phyloP scores from a whole-genome alignment of 2,329 filamentous ascomycete species.

The Myrmaecium sp. region DNA sequence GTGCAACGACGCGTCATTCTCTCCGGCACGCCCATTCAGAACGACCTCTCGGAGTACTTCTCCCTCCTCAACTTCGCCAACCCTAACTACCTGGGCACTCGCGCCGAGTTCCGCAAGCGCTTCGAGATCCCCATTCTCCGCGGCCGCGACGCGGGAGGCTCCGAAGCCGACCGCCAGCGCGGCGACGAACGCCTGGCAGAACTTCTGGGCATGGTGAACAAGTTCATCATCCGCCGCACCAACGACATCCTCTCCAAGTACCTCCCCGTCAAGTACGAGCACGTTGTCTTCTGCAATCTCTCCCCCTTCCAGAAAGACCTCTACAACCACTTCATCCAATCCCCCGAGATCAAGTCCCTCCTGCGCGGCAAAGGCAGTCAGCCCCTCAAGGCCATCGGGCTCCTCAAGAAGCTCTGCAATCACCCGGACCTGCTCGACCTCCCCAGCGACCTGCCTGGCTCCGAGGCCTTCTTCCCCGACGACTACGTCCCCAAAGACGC shows the following conservation, averaged over 20 bases:
- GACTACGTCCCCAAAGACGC: slow-evolving; percentile 81
- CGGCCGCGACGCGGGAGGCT: slow-evolving; percentile 78
- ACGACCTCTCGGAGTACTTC: slow-evolving; percentile 97
- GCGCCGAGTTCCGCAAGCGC: slow-evolving; percentile 80
- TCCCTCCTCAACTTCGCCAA: slow-evolving; percentile 93
- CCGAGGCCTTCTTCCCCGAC: slow-evolving; percentile 62
- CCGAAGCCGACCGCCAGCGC: slow-evolving; percentile 62
- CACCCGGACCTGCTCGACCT: slow-evolving; percentile 86
- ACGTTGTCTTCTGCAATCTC: slow-evolving; percentile 94
- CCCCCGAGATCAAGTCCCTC: slow-evolving; percentile 82
- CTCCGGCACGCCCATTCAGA: slow-evolving; percentile 94
- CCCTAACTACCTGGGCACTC: slow-evolving; percentile 73
- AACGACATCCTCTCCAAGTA: slow-evolving; percentile 99
- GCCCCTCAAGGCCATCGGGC: slow-evolving; percentile 86
- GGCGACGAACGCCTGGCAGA: slow-evolving; percentile 73
- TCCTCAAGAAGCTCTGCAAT: slow-evolving; percentile 97
- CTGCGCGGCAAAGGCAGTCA: slow-evolving; percentile 89
- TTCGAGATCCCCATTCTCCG: slow-evolving; percentile 86
- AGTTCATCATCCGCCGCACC: slow-evolving; percentile 92
- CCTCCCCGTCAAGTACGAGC: slow-evolving; percentile 93
- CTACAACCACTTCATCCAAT: slow-evolving; percentile 95
- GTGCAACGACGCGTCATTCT: slow-evolving; percentile 85
- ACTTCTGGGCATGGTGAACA: slow-evolving; percentile 75
- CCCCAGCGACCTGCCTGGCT: slow-evolving; percentile 68
- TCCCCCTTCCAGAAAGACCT: slow-evolving; percentile 83